Percentiles rank a stretch among this genome's conserved stretches.
These are phyloP conservation scores for Symbiotaphrina buchneri DNA, from an alignment of 495 filamentous ascomycete species.

Conservation along the genomic window DNA sequence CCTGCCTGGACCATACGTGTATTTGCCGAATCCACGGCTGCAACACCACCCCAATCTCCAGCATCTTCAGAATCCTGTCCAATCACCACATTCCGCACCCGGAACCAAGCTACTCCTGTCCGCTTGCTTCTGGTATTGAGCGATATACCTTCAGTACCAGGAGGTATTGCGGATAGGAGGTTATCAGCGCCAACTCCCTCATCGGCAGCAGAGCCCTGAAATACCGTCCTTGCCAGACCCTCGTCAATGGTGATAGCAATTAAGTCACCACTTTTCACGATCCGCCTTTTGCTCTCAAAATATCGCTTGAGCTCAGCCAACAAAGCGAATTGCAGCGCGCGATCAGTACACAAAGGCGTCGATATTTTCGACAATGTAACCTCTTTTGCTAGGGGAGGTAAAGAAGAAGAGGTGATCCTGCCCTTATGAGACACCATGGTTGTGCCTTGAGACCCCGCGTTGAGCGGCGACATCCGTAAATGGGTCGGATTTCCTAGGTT, in stretches of 20 bases:
- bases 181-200: conserved; percentile 41
- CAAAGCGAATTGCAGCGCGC: conserved; percentile 58
- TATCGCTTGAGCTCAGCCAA: conserved; percentile 69
- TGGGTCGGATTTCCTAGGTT: conserved; percentile 63
- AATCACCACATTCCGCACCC: conserved; percentile 44
- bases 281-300: conserved; percentile 54
- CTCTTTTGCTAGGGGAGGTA: conserved; percentile 72
- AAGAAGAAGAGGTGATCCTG: conserved; percentile 21
- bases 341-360: conserved; percentile 69
- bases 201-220: conserved; percentile 32
- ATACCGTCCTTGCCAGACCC: conserved; percentile 50
- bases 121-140: conserved; percentile 13
- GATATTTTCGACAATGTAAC: conserved; percentile 78
- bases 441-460: conserved; percentile 11
- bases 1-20: conserved; percentile 80
- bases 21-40: conserved; percentile 56
- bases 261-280: conserved; percentile 68
- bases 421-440: conserved; percentile 14
- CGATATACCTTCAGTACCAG: conserved; percentile 11
- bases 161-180: conserved; percentile 21
- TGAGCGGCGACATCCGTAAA: conserved; percentile 43
- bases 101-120: conserved; percentile 75
- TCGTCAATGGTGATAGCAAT: conserved; percentile 75
- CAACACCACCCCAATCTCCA: conserved; percentile 62
- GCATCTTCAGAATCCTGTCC: conserved; percentile 25